A percentile compares a stretch with the other conserved stretches of the same genome.
phyloP scores from a whole-genome alignment of 139 green algal species.

The Prasinococcaceae sp. region DNA sequence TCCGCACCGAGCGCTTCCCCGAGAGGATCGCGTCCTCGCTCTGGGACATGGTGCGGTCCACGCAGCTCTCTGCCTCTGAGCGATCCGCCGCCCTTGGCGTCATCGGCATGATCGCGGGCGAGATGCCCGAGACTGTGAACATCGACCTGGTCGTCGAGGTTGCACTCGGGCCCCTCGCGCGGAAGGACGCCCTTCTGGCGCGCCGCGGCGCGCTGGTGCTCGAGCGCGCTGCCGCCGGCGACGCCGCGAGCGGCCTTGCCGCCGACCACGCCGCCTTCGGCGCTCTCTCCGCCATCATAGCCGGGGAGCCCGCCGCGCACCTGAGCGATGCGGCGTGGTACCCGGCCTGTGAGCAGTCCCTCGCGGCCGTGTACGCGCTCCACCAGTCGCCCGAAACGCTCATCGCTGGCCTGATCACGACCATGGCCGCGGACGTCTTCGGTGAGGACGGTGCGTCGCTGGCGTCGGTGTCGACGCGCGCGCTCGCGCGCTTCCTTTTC shows the following conservation, averaged over 20 bases:
- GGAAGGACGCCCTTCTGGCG: slow-evolving; percentile 38
- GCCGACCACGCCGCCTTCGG: slow-evolving; percentile 23
- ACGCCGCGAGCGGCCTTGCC: neutral
- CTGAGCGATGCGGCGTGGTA: slow-evolving; percentile 47
- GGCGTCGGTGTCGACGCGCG: slow-evolving; percentile 3
- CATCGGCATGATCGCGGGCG: slow-evolving; percentile 39
- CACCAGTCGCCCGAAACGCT: slow-evolving; percentile 52
- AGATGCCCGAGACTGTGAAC: slow-evolving; percentile 30
- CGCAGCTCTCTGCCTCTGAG: slow-evolving; percentile 3
- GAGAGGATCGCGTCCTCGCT: slow-evolving; percentile 6
- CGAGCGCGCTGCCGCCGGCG: slow-evolving; percentile 10
- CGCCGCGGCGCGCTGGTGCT: slow-evolving; percentile 35
- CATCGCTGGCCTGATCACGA: slow-evolving; percentile 28
- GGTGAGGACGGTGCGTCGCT: neutral
- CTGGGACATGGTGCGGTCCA: slow-evolving; percentile 14
- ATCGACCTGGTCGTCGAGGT: slow-evolving; percentile 31
- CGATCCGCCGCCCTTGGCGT: slow-evolving; percentile 38
- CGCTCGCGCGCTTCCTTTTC: slow-evolving; percentile 54
- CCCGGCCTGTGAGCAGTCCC: slow-evolving; percentile 47
- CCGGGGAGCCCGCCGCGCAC: slow-evolving; percentile 17
- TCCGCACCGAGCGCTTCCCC: slow-evolving; percentile 5
- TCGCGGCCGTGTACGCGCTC: slow-evolving; percentile 62
- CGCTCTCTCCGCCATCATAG: slow-evolving; percentile 27
- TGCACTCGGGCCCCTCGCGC: slow-evolving; percentile 11
- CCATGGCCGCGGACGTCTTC: slow-evolving; percentile 23